These are phyloP conservation scores for Ophiognomonia clavigignenti-juglandacearum DNA, from an alignment of 2,329 filamentous ascomycete species.

Conservation along the genomic window DNA sequence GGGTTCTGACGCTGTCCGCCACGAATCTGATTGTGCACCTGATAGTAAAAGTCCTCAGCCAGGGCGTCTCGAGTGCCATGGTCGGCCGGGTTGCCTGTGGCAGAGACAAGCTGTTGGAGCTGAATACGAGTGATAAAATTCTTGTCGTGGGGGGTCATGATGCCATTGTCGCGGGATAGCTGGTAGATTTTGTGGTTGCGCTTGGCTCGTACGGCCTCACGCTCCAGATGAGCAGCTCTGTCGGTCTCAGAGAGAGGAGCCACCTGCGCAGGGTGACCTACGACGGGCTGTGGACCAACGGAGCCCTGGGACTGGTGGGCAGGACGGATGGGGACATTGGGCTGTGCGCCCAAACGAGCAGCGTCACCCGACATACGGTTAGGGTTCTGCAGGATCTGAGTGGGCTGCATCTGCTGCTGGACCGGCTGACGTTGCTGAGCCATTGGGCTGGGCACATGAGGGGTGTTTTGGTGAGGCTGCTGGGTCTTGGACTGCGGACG, in stretches of 20 bases:
- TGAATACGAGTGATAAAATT: conserved; percentile 99
- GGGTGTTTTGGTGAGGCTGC: conserved; percentile 19
- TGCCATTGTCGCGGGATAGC: conserved; percentile 85
- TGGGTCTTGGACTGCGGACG: conserved; percentile 42
- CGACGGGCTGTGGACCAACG: conserved; percentile 50
- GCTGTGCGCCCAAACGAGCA: conserved; percentile 27
- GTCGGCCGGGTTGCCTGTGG: conserved; percentile 82
- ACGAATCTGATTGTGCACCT: conserved; percentile 92
- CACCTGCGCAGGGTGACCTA: conserved; percentile 66
- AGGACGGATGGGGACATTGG: conserved; percentile 23
- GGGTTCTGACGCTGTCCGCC: conserved; percentile 86
- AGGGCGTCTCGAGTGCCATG: conserved; percentile 74
- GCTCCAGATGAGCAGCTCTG: conserved; percentile 75
- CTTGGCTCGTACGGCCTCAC: conserved; percentile 93
- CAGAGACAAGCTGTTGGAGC: conserved; percentile 89
- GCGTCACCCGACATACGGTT: conserved; percentile 56
- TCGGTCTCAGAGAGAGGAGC: conserved; percentile 78
- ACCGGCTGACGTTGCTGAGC: conserved; percentile 19
- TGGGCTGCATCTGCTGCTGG: conserved; percentile 45
- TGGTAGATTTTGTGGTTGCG: conserved; percentile 97
- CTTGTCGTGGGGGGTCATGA: conserved; percentile 99
- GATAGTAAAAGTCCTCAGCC: conserved; percentile 96
- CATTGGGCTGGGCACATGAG: conserved; percentile 26
- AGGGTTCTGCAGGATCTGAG: conserved; percentile 76
- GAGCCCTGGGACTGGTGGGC: conserved; percentile 44